A percentile compares a stretch with the other conserved stretches of the same genome.
These are phyloP conservation scores for Kodamaea ohmeri DNA, from an alignment of 1,139 yeast species.

Conservation along the genomic window DNA sequence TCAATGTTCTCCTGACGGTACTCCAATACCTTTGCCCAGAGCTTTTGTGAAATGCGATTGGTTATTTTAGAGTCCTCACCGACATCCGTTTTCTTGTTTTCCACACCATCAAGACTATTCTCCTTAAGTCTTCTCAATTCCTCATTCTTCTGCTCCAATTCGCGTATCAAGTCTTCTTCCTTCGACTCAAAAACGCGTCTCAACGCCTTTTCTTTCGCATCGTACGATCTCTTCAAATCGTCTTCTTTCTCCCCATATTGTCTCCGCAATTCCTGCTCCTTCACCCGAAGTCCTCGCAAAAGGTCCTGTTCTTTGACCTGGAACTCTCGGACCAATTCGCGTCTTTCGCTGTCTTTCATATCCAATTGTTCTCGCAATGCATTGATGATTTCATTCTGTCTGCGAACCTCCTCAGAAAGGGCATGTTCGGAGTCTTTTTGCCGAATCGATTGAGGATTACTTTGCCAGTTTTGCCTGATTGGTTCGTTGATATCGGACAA, in stretches of 20 bases:
- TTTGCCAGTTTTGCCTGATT: too few relatives aligned
- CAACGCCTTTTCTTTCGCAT: background rate
- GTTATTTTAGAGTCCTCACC: too few relatives aligned
- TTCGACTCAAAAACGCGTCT: background rate
- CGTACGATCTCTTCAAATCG: background rate
- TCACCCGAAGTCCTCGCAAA: slow-evolving; percentile 7
- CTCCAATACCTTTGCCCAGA: slow-evolving; percentile 2
- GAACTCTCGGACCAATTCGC: slow-evolving; percentile 16
- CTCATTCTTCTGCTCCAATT: background rate
- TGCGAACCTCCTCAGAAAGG: slow-evolving; percentile 5
- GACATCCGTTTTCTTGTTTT: too few relatives aligned
- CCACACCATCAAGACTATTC: too few relatives aligned
- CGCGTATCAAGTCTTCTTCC: background rate
- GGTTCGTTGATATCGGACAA: slow-evolving; percentile 4
- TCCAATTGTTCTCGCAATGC: slow-evolving; percentile 10
- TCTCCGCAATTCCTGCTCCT: slow-evolving; percentile 1
- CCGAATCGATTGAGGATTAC: too few relatives aligned
- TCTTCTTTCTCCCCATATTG: background rate
- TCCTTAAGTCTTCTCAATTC: background rate
- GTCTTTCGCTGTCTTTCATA: slow-evolving; percentile 11
- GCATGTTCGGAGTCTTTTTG: too few relatives aligned
- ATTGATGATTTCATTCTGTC: slow-evolving; percentile 10
- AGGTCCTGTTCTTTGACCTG: slow-evolving; percentile 14
- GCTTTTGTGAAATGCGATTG: slow-evolving; percentile 1
- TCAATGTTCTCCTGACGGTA: slow-evolving; percentile 13